Base-by-base conservation (phyloP, 2,329 filamentous ascomycete genomes). In the Setomelanomma holmii region DNA sequence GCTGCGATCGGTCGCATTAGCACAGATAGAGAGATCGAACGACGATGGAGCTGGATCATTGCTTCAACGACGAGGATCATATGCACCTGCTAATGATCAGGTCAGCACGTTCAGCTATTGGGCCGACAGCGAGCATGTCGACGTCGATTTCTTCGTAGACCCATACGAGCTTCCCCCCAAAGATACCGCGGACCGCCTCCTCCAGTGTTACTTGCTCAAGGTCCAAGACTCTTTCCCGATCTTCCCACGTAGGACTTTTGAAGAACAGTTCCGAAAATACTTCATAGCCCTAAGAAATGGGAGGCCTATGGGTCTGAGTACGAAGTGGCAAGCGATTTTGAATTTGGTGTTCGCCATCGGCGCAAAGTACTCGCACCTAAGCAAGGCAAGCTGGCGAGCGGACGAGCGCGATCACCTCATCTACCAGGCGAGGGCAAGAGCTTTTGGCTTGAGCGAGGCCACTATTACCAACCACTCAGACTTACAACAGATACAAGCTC, bases 301-400 rank as follows among this genome's bases (percentile, higher is more conserved):
- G 10, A 64, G 56, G 11, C 49, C 60, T 14, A 56, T 60, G 2
- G 55, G 41, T 4, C 49, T 67, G 3, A 67, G 58, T 34, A 45
- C 47, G 7, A 69, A 64, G 44, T 78, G 76, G 75, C 67, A 73
- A 30, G 71, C 71, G 6, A 75, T 76, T 16, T 34, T 78, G 45
- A 77, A 79, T 35, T 50, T 78, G 21, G 68, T 78, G 1, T 76
- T 78, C 48, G 76, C 76, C 3, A 74, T 79, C n/a, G 76, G 70
- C 4, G 71, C 76, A 33, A 72, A 71, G 46, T 71, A 75, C 42
- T 69, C 69, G n/a, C 65, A 73, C 45, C 64, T 75, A 22, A 56
- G 61, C n/a, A 60, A 70, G 39, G 64, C 64, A 5, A 52, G 48
- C 5, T 68, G 66, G 66, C 53, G 45, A 43, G 61, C 45, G 3